Evolutionary conservation across 495 filamentous ascomycete species (phyloP), one percentile per base, ranked within the genome.

Genomic region (Platismatia glauca): DNA sequence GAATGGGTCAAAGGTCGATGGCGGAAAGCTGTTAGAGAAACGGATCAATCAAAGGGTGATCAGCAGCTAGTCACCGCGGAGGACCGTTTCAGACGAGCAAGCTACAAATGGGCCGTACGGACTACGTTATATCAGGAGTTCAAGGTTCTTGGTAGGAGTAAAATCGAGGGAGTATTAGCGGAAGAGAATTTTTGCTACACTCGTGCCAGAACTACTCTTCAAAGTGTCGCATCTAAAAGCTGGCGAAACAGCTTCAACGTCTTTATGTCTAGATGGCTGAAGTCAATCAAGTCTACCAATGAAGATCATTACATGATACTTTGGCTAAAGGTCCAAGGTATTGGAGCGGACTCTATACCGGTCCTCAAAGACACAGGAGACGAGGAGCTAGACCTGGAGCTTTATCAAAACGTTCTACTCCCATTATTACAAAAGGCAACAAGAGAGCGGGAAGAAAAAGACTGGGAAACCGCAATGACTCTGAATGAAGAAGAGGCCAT

Each of bases 131-230:
- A 73, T 68, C 87, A 90, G 53, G 94, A 98, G 71, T 98, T 96
- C 77, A 89, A 84, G 65, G 83, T 82, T 27, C 76, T 97, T 16
- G 87, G 86, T 39, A 83, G 81, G 59, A 92, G 90, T 52, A 84
- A 90, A 5, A 86, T 97, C 66, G 85, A 89, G 46, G 92, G 87
- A 11, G 91, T 98, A 3, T 79, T 98, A 55, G 93, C 92, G 29
- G 94, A 98, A 71, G 82, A 82, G 67, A 98, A 98, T 71, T 89
- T 88, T 72, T 90, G 86, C 37, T 97, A 97, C 69, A 79, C 84
- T 6, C 82, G 84, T n/a, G 86, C 90, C 5, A 81, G 91, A 38
- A 83, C 84, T 43, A 89, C 83, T 0, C 81, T 98, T 18, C 83
- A 86, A 33, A 81, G 82, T n/a, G 72, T 97, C 4, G 84, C 87